These are phyloP conservation scores for Fusarium camptoceras DNA, from an alignment of 2,329 filamentous ascomycete genomes.

Conservation along the genomic window DNA sequence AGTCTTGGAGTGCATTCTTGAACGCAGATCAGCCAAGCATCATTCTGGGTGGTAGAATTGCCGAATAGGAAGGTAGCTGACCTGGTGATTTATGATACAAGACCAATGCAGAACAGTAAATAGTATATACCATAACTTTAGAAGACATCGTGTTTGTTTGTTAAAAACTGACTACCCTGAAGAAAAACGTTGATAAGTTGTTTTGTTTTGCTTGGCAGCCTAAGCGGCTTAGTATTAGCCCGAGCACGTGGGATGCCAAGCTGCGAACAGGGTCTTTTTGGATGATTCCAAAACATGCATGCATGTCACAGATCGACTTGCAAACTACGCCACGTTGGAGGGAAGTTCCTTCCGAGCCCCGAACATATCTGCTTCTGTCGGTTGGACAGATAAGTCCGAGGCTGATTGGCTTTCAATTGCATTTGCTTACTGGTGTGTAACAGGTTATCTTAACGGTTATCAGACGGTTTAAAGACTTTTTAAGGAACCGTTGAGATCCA, in stretches of 20 bases:
- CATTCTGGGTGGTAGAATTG: background rate
- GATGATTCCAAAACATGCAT: conserved; percentile 14
- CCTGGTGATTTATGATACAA: background rate
- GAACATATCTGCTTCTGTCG: background rate
- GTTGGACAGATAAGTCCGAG: background rate
- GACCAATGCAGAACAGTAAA: background rate
- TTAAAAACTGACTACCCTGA: background rate
- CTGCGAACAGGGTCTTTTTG: conserved; percentile 2
- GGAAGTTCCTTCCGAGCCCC: background rate
- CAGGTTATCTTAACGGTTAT: background rate
- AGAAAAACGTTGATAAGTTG: background rate
- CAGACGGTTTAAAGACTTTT: background rate
- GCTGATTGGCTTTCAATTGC: background rate
- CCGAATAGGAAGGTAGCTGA: background rate
- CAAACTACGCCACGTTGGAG: background rate
- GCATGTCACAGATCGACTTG: background rate
- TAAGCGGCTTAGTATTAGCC: background rate
- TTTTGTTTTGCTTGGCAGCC: background rate
- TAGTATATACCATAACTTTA: background rate
- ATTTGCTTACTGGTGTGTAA: background rate
- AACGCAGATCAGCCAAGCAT: background rate
- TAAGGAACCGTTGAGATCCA: background rate
- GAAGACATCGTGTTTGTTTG: background rate
- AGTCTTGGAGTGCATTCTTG: background rate
- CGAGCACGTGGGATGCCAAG: background rate